Evolutionary conservation across 768 basidiomycete genomes (phyloP).

Genomic region (Leccinum disarticulatum): DNA sequence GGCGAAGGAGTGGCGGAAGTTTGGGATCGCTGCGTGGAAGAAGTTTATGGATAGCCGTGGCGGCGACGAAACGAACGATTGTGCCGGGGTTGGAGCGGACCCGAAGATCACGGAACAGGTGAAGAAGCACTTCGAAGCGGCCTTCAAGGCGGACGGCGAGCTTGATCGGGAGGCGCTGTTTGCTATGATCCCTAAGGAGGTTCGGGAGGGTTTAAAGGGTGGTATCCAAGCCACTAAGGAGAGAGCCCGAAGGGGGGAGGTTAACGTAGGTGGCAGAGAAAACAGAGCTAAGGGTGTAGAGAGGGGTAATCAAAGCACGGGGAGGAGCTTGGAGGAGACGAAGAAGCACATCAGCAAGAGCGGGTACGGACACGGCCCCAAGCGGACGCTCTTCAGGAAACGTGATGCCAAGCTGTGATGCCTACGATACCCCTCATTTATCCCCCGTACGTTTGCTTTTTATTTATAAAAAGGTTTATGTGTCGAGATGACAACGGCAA

Average conservation of each 20-base stretch:
- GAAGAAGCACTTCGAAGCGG: constrained; percentile 11
- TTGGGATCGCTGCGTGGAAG: constrained; percentile 11
- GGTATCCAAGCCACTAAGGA: constrained; percentile 8
- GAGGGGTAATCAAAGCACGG: constrained; percentile 8
- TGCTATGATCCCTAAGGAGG: constrained; percentile 13
- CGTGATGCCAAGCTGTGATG: constrained; percentile 27
- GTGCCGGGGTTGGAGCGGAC: constrained; percentile 15
- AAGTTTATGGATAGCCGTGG: constrained; percentile 8
- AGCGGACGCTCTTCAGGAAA: constrained; percentile 15
- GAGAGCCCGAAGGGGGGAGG: background rate
- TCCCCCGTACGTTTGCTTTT: background rate
- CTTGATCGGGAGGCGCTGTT: constrained; percentile 7
- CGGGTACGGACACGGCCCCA: constrained; percentile 10
- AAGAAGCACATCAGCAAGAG: constrained; percentile 3
- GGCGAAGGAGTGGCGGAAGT: constrained; percentile 19
- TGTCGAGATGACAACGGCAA: too few relatives aligned
- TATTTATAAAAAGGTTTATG: background rate
- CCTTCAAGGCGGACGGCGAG: constrained; percentile 4
- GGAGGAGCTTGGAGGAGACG: constrained; percentile 15
- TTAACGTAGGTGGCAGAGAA: background rate
- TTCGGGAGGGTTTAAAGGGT: background rate
- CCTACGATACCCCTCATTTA: constrained; percentile 8
- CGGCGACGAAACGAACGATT: constrained; percentile 19
- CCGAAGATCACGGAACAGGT: constrained; percentile 13
- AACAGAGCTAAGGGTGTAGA: constrained; percentile 5